These are phyloP conservation scores for Zalaria obscura DNA, from an alignment of 2,329 filamentous ascomycete genomes.

Conservation along the genomic window DNA sequence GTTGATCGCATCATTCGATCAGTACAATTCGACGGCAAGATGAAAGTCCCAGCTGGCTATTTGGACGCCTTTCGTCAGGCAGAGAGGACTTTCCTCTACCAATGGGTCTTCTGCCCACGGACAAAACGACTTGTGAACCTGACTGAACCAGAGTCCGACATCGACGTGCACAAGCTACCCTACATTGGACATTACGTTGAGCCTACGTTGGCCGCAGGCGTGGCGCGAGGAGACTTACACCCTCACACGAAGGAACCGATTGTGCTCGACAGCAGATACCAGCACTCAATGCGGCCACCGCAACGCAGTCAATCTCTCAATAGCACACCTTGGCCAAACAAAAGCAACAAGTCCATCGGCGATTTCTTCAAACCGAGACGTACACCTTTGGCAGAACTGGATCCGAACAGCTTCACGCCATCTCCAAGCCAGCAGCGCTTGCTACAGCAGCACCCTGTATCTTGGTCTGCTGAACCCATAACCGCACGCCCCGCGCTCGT, in stretches of 20 bases:
- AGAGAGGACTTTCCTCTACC: constrained; percentile 84
- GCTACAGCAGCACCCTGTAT: constrained; percentile 37
- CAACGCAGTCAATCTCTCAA: not conserved
- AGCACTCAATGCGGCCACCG: constrained; percentile 3
- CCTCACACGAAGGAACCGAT: constrained; percentile 71
- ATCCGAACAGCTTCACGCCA: constrained; percentile 52
- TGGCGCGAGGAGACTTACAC: constrained; percentile 72
- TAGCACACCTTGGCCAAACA: constrained; percentile 17
- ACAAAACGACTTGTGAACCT: constrained; percentile 60
- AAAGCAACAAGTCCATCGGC: constrained; percentile 47
- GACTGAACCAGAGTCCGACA: constrained; percentile 47
- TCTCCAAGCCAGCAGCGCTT: constrained; percentile 50
- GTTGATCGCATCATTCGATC: constrained; percentile 70
- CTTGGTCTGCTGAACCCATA: constrained; percentile 37
- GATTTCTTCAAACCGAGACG: constrained; percentile 52
- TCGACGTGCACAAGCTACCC: constrained; percentile 56
- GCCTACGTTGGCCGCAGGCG: constrained; percentile 51
- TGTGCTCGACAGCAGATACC: constrained; percentile 19
- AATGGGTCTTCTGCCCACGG: constrained; percentile 81
- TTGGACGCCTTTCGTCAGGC: constrained; percentile 70
- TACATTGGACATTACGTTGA: constrained; percentile 64
- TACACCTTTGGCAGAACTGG: constrained; percentile 50
- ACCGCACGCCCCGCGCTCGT: constrained; percentile 5
- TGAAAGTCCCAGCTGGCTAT: constrained; percentile 67
- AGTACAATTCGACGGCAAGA: constrained; percentile 80